Evolutionary conservation across 768 basidiomycete genomes (phyloP), one percentile per base, ranked within the genome.

Genomic region (Podaxis rugospora): DNA sequence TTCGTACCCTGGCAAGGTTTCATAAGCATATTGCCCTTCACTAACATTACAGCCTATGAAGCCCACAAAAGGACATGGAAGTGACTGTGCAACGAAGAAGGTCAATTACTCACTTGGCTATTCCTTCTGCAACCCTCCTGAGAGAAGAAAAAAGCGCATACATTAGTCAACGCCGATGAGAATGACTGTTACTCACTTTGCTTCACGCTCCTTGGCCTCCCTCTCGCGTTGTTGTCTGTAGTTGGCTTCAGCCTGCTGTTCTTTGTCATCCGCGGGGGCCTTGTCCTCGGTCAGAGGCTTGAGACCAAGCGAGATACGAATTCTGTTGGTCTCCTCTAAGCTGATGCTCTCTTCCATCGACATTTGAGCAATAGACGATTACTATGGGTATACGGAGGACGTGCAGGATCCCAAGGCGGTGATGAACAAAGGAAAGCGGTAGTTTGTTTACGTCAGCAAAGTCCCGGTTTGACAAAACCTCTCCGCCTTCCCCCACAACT

Each of bases 251-350:
- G 97, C 97, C 66, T 87, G 75, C 68, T 89, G 85, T 59, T 97
- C 95, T 65, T 83, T 87, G 69, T 86, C 84, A 69, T 86, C 79
- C n/a, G 80, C 82, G 6, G 89, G 83, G 14, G 78, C 83, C 44
- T 81, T 78, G 66, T 93, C 91, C 66, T 94, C 95, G 16, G 88
- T 90, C 59, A 98, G 83, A 44, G 97, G 95, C 71, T 95, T 93
- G 62, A 99, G 87, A 65, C 97, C 97, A 40, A 97, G 83, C 4
- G 89, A 90, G 61, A 96, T 85, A 76, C 97, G 93, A 72, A 97
- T 92, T 76, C 91, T 95, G 82, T 95, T 95, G 39, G 94, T 95
- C 80, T 95, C 93, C 69, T 95, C 93, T 70, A 96, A 83, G 69
- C 90, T 91, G 71, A 96, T 90, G 66, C 90, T 88, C 74, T 92